A percentile compares a stretch with the other conserved stretches of the same genome.
Conservation (phyloP, 768 basidiomycete genomes). For the Strobilomyces confusus region DNA sequence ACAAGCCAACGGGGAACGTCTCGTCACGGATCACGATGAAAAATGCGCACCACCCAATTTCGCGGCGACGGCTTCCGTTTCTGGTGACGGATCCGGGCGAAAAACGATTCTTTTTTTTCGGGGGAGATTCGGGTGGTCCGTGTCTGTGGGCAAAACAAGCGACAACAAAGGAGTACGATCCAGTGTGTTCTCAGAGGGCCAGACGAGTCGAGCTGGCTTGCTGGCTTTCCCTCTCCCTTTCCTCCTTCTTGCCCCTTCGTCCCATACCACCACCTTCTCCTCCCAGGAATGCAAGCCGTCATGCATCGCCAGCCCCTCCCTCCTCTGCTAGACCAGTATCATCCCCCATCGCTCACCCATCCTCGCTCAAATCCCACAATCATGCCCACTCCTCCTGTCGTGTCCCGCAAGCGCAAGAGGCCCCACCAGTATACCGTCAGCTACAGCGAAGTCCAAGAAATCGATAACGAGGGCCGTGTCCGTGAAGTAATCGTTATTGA, state of each 20-base stretch:
- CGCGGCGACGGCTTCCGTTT: constrained; percentile 8
- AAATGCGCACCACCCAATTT: background rate
- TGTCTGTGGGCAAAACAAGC: constrained; percentile 24
- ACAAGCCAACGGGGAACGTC: constrained; percentile 21
- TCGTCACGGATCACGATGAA: constrained; percentile 28
- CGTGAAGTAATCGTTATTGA: constrained; percentile 91
- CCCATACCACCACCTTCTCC: constrained; percentile 48
- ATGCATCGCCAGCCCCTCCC: constrained; percentile 59
- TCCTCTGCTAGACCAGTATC: constrained; percentile 61
- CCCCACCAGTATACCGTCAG: constrained; percentile 76
- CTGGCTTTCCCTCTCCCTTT: constrained; percentile 31
- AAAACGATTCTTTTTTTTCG: constrained; percentile 1
- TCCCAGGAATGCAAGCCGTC: constrained; percentile 67
- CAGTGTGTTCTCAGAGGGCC: constrained; percentile 33
- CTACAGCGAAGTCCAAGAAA: constrained; percentile 86
- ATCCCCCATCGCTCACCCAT: constrained; percentile 53
- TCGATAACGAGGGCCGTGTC: constrained; percentile 71
- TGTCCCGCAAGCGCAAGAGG: constrained; percentile 80
- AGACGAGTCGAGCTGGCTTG: constrained; percentile 31
- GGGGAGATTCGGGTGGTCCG: constrained; percentile 5
- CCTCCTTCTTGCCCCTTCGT: constrained; percentile 13
- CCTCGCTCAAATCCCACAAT: constrained; percentile 48
- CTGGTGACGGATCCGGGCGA: constrained; percentile 1
- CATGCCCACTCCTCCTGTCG: constrained; percentile 67
- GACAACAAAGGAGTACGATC: constrained; percentile 29